Percentiles rank a stretch among this genome's conserved stretches.
phyloP scores from a whole-genome alignment of 352 stramenopile species.

The Pythium apleroticum region DNA sequence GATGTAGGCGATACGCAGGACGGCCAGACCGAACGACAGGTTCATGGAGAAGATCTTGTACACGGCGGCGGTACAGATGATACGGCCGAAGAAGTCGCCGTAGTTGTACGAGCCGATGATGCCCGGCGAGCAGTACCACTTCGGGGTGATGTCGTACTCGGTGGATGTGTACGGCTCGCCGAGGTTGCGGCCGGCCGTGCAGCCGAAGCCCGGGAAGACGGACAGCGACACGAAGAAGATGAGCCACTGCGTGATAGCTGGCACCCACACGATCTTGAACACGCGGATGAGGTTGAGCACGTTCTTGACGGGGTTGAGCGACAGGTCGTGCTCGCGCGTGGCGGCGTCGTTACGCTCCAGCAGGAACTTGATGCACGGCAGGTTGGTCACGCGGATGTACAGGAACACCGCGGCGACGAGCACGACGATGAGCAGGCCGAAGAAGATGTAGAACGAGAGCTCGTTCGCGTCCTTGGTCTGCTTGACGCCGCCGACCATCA shows the following conservation, averaged over 20 bases:
- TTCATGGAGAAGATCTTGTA: conserved; percentile 34
- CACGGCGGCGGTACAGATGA: conserved; percentile 29
- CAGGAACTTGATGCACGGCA: conserved; percentile 53
- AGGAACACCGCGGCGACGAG: conserved; percentile 45
- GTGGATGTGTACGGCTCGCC: conserved; percentile 26
- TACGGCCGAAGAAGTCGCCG: conserved; percentile 36
- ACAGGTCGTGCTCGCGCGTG: conserved; percentile 31
- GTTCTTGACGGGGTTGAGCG: conserved; percentile 30
- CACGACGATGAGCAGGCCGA: conserved; percentile 51
- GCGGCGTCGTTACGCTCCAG: conserved; percentile 46
- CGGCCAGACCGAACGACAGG: conserved; percentile 16
- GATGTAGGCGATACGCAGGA: conserved; percentile 31
- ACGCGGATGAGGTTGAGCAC: conserved; percentile 48
- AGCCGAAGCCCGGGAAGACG: conserved; percentile 56
- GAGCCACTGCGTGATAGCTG: conserved; percentile 48
- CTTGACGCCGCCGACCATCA: conserved; percentile 45
- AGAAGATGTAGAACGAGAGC: conserved; percentile 63
- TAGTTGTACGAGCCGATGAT: conserved; percentile 41
- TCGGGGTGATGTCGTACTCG: conserved; percentile 7
- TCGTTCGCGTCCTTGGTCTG: conserved; percentile 37
- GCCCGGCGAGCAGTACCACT: conserved; percentile 34
- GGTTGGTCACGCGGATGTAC: conserved; percentile 34
- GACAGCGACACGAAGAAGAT: conserved; percentile 62
- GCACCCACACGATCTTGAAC: conserved; percentile 52
- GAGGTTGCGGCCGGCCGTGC: conserved; percentile 38